Evolutionary conservation across 2,329 filamentous ascomycete species (phyloP).

Genomic region (Curvularia eragrostidis): DNA sequence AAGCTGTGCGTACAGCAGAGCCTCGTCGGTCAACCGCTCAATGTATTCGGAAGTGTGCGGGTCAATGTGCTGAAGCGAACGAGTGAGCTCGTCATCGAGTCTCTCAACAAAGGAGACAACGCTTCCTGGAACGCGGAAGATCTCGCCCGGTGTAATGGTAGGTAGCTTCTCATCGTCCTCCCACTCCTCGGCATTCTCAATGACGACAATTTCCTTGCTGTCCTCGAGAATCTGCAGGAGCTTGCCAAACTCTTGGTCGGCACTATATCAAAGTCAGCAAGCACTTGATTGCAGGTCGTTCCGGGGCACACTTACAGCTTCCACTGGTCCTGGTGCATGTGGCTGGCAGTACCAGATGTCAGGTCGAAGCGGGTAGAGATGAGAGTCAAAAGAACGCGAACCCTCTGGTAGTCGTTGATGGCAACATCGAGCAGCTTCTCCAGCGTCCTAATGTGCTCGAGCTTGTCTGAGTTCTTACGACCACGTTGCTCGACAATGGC

Average conservation of each 20-base stretch:
- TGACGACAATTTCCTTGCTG: slow-evolving; percentile 80
- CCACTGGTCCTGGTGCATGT: slow-evolving; percentile 97
- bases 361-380: slow-evolving; percentile 96
- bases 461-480: slow-evolving; percentile 97
- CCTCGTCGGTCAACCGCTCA: slow-evolving; percentile 90
- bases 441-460: slow-evolving; percentile 96
- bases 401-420: slow-evolving; percentile 88
- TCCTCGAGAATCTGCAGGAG: slow-evolving; percentile 81
- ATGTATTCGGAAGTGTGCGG: slow-evolving; percentile 99
- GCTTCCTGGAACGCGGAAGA: slow-evolving; percentile 92
- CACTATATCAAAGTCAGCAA: slow-evolving; percentile 50
- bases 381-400: slow-evolving; percentile 88
- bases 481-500: slow-evolving; percentile 93
- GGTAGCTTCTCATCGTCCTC: slow-evolving; percentile 97
- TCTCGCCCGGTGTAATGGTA: slow-evolving; percentile 72
- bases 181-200: slow-evolving; percentile 96
- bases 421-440: slow-evolving; percentile 93
- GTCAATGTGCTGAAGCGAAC: slow-evolving; percentile 96
- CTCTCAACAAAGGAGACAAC: slow-evolving; percentile 93
- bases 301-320: slow-evolving; percentile 65
- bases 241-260: slow-evolving; percentile 81
- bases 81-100: slow-evolving; percentile 94
- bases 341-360: slow-evolving; percentile 75
- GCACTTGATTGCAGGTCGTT: not conserved
- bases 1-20: slow-evolving; percentile 87